Percentiles rank a stretch among this genome's conserved stretches.
Conservation (phyloP, 2,329 filamentous ascomycete species). For the Penicillium verrucosum region DNA sequence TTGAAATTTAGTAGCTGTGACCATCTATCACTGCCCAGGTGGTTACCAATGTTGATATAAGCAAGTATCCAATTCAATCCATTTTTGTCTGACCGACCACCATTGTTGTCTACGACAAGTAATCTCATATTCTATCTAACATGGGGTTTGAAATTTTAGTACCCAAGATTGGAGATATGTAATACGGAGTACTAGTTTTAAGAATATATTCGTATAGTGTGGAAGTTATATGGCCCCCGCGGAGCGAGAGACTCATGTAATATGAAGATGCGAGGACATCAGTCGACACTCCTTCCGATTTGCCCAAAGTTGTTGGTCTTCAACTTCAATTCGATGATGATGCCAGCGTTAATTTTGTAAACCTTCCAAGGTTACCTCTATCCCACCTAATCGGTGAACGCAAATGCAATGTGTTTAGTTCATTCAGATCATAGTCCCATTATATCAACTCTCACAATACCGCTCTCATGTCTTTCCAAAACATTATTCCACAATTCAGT, state of each 20-base stretch:
- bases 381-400: not conserved
- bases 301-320: no score
- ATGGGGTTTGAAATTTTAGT: not conserved
- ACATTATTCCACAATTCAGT: not conserved
- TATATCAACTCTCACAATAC: not conserved
- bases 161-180: not conserved
- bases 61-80: not conserved
- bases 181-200: not conserved
- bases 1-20: conserved; percentile 6
- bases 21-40: not conserved
- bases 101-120: not conserved
- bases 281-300: no score
- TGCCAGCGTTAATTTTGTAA: not conserved
- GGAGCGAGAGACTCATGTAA: not conserved
- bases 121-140: not conserved
- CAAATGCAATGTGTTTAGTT: not conserved
- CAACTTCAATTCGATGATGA: not conserved
- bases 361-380: not conserved
- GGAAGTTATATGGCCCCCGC: not conserved
- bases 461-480: not conserved
- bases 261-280: no score
- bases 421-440: not conserved
- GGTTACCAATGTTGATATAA: not conserved
- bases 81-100: not conserved
- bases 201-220: not conserved